Percentiles rank a stretch among this genome's conserved stretches.
phyloP scores from a whole-genome alignment of 2,329 filamentous ascomycete species.

The Fusarium austroafricanum region DNA sequence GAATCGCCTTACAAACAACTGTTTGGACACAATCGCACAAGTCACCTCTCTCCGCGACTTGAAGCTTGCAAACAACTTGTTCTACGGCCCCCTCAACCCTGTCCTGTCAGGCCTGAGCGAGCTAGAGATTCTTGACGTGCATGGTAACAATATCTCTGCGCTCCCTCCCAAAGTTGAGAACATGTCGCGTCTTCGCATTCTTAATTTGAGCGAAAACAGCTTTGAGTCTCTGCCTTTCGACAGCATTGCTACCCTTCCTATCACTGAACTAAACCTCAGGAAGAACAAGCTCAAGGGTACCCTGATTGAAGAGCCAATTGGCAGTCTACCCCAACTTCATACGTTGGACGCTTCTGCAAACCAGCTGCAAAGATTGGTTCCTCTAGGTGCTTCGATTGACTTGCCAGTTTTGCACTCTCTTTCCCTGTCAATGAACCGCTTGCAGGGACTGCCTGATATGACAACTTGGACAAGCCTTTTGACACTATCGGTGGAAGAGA shows the following conservation, averaged over 20 bases:
- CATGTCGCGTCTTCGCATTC: conserved; percentile 75
- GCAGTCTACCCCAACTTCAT: conserved; percentile 73
- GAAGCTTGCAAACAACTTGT: conserved; percentile 80
- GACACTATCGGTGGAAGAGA: conserved; percentile 83
- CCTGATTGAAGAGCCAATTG: conserved; percentile 73
- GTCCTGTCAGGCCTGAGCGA: conserved; percentile 72
- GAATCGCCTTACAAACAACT: conserved; percentile 80
- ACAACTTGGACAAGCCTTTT: conserved; percentile 78
- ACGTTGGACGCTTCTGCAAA: conserved; percentile 83
- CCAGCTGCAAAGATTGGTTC: conserved; percentile 68
- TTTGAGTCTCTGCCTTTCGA: conserved; percentile 79
- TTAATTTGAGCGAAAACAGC: conserved; percentile 85
- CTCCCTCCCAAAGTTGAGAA: conserved; percentile 76
- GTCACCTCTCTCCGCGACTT: conserved; percentile 80
- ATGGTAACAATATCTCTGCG: conserved; percentile 79
- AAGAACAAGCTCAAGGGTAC: conserved; percentile 83
- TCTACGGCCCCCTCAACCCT: conserved; percentile 75
- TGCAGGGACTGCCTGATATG: conserved; percentile 79
- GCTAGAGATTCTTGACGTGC: conserved; percentile 84
- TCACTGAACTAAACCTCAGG: conserved; percentile 78
- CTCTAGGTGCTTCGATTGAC: conserved; percentile 59
- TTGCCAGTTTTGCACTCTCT: conserved; percentile 80
- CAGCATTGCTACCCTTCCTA: conserved; percentile 71
- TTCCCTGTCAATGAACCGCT: conserved; percentile 82
- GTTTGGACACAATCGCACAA: conserved; percentile 78